Evolutionary conservation across 2,329 filamentous ascomycete genomes (phyloP).

Genomic region (Epichloe typhina): DNA sequence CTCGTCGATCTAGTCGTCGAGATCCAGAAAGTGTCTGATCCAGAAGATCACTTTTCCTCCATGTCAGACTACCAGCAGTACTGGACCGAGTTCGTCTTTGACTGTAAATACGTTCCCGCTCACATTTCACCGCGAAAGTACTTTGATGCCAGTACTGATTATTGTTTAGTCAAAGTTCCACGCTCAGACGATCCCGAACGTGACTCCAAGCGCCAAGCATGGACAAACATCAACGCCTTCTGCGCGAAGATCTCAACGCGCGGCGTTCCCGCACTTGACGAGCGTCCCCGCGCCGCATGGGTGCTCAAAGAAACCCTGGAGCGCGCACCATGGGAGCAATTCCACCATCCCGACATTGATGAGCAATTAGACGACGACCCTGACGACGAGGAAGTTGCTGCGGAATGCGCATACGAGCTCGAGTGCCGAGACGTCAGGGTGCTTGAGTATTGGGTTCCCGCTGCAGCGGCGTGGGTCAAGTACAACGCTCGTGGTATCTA

Average conservation of each 20-base stretch:
- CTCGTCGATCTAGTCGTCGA: background rate
- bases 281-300: background rate
- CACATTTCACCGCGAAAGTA: no score
- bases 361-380: background rate
- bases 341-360: conserved; percentile 2
- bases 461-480: background rate
- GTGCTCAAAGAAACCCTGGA: background rate
- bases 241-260: conserved; percentile 1
- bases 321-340: conserved; percentile 1
- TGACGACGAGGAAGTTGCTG: background rate
- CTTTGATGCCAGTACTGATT: background rate
- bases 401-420: conserved; percentile 1
- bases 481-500: conserved; percentile 1
- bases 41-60: background rate
- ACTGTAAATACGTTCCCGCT: background rate
- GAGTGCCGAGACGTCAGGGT: conserved; percentile 2
- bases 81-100: background rate
- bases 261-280: background rate
- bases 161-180: background rate
- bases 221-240: conserved; percentile 1
- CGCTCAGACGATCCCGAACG: background rate
- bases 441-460: conserved; percentile 3
- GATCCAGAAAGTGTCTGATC: conserved; percentile 1
- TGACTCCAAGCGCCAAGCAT: conserved; percentile 1
- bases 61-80: background rate